Evolutionary conservation across 179 eudicot species (phyloP), one percentile per base, ranked within the genome.

Genomic region (Beta lomatogona): DNA sequence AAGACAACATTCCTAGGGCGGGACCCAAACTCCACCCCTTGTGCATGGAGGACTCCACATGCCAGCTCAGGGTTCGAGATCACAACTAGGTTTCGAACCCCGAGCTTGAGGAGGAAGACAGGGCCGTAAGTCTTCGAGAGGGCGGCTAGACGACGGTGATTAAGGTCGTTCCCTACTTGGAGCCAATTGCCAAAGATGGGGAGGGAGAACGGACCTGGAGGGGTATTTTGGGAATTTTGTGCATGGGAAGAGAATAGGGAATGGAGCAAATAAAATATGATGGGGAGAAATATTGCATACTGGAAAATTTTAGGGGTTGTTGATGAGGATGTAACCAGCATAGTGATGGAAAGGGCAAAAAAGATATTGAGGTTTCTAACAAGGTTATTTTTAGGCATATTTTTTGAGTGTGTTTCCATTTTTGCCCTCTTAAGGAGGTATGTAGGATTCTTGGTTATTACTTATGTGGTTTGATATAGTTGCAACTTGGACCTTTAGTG

Each of bases 1-100:
- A 91, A 91, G 21, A 87, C 89, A 8, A 87, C 89, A 25, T 87
- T 87, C n/a, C 88, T 83, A 22, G 89, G 85, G 1, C 89, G 71
- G 1, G 89, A 87, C 21, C 88, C 89, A 69, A 87, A 87, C 82
- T 87, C 89, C 4, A 87, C 86, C 28, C 89, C 89, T 44, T 85
- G 86, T 31, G 84, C 83, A 36, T 87, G 89, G 71, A 87, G 88
- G 22, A 87, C 89, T 58, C 70, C 82, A 55, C 83, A 74, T 3
- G 89, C 89, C 1, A 87, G 76, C 81, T 87, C 81, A 19, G 89
- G 89, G 77, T 78, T 80, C 18, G 89, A 87, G 1, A 87, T 83
- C 28, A 87, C 89, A 18, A 87, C 89, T 6, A 87, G 86, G 81
- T 87, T 85, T 64, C 88, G 41, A 50, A 82, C 84, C 64, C 89